Evolutionary conservation across 2,329 filamentous ascomycete species (phyloP).

Genomic region (Ilyonectria robusta): DNA sequence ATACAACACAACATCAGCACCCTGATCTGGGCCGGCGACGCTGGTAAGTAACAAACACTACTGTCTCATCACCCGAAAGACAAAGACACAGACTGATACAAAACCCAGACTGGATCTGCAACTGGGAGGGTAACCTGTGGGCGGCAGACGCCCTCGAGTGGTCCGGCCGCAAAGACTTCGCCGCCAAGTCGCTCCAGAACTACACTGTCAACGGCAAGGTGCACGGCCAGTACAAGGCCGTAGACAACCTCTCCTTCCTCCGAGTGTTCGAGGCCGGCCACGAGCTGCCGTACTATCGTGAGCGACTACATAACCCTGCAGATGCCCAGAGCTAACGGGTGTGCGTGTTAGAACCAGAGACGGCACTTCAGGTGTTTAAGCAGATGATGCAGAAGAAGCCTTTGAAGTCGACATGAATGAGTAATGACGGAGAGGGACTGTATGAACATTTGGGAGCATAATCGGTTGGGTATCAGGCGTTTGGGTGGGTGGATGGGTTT

Average conservation of each 20-base stretch:
- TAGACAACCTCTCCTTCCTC: slow-evolving; percentile 70
- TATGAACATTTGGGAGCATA: background rate
- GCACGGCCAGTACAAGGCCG: slow-evolving; percentile 64
- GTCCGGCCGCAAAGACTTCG: slow-evolving; percentile 57
- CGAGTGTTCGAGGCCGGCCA: slow-evolving; percentile 72
- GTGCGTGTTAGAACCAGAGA: slow-evolving; percentile 42
- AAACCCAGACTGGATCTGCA: slow-evolving; percentile 68
- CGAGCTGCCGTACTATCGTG: slow-evolving; percentile 64
- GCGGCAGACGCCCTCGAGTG: slow-evolving; percentile 63
- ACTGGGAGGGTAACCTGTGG: slow-evolving; percentile 67
- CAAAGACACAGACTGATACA: slow-evolving; percentile 23
- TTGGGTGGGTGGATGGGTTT: background rate
- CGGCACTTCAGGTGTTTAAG: slow-evolving; percentile 47
- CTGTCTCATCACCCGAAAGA: background rate
- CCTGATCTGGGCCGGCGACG: slow-evolving; percentile 69
- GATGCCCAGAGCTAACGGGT: background rate
- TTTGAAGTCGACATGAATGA: slow-evolving; percentile 35
- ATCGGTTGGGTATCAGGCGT: background rate
- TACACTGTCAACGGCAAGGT: slow-evolving; percentile 65
- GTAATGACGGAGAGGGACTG: background rate
- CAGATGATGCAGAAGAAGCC: slow-evolving; percentile 45
- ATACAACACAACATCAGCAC: slow-evolving; percentile 64
- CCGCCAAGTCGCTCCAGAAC: slow-evolving; percentile 43
- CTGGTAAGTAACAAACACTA: slow-evolving; percentile 48
- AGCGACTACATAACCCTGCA: slow-evolving; percentile 13